These are phyloP conservation scores for Cyberlindnera nakhonratchasimensis DNA, from an alignment of 805 yeast genomes.

Conservation along the genomic window DNA sequence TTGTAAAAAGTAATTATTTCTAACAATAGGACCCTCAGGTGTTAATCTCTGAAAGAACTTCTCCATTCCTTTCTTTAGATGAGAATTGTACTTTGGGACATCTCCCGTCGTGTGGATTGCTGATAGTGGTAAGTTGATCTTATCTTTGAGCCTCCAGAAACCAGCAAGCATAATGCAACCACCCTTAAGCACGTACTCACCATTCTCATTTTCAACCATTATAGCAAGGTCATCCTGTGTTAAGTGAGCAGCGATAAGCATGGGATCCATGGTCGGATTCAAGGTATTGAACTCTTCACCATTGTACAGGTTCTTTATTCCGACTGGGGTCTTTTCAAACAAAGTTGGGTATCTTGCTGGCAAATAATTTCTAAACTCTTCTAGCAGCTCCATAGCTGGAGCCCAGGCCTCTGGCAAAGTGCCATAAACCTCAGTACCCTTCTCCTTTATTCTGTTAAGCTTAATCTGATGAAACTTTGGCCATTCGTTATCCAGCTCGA, in stretches of 20 bases:
- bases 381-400: slow-evolving; percentile 54
- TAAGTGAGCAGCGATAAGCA: slow-evolving; percentile 53
- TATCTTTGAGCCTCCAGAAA: slow-evolving; percentile 66
- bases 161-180: slow-evolving; percentile 67
- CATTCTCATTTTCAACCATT: slow-evolving; percentile 57
- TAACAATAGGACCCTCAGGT: slow-evolving; percentile 59
- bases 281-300: slow-evolving; percentile 43
- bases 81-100: slow-evolving; percentile 60
- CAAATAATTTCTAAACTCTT: slow-evolving; percentile 49
- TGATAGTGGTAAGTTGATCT: slow-evolving; percentile 50
- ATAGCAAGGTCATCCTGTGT: slow-evolving; percentile 67
- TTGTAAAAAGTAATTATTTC: slow-evolving; percentile 65
- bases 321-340: slow-evolving; percentile 31
- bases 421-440: slow-evolving; percentile 44
- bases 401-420: slow-evolving; percentile 48
- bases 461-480: slow-evolving; percentile 50
- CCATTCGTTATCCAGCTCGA: slow-evolving; percentile 69
- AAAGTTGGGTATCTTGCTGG: slow-evolving; percentile 57
- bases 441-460: slow-evolving; percentile 43
- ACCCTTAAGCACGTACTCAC: slow-evolving; percentile 52
- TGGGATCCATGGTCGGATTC: slow-evolving; percentile 48
- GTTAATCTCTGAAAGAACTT: slow-evolving; percentile 56
- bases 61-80: slow-evolving; percentile 61
- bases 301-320: slow-evolving; percentile 42
- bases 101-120: slow-evolving; percentile 64